Base-by-base conservation (phyloP, 768 basidiomycete species). In the Panaeolus papilionaceus region DNA sequence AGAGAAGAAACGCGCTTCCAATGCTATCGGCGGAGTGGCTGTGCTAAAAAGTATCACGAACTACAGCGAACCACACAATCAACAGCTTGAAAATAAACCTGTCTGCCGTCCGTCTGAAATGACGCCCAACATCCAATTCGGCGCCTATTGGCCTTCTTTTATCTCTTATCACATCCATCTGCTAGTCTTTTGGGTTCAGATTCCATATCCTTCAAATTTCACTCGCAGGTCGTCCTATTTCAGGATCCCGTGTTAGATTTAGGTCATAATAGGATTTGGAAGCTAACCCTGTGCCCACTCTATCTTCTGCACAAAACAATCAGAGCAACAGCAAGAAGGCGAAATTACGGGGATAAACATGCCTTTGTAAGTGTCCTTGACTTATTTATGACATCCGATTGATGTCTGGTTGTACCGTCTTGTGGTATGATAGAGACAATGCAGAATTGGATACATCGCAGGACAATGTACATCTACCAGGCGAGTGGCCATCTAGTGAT, bases 371-470 rank as follows among this genome's bases (percentile, higher is more conserved):
- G 54, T 49, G 42, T 4, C 26, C 47, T 49, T 49, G 7, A 23
- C 47, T 49, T 49, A 18, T 49, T 49, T 12, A 49, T 26, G 47
- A 49, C 47, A 20, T 20, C n/a, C 23, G 47, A 49, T 20, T 49
- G 47, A 49, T 11, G 47, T 18, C 42, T 2, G 18, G 33, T 33
- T 18, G 42, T 44, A 12, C 42, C 5, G 12, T 18, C 23, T 51
- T 47, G 45, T 37, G 28, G 12, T 58, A 4, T 12, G 33, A 9
- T 49, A 58, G 54, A 58, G 54, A 26, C 10, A 58, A 58, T 10
- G 14, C 54, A 16, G 54, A 58, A 58, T 28, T 58, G 33, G 54
- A 58, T 16, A 58, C 54, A 58, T 58, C 54, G 28, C 54, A 58
- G 54, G 54, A 58, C 28, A 58, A 33, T 58, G 28, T 20, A 11